Conservation (phyloP, 176 grass and related monocot species). For the Zea luxurians region DNA sequence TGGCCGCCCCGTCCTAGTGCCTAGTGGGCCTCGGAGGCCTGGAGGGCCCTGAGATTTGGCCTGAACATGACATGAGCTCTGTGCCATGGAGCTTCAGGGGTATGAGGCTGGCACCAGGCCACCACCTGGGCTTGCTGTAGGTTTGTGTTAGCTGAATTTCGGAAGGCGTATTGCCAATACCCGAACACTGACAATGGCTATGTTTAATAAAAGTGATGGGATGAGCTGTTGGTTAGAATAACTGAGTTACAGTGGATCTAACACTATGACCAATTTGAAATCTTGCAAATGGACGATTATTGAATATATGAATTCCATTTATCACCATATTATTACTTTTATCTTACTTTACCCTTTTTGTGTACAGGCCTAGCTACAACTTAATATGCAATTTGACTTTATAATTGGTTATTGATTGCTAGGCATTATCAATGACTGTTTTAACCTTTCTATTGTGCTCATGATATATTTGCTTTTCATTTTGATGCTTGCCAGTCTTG, state of each 20-base stretch:
- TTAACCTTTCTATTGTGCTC: slow-evolving; percentile 22
- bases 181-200: background rate
- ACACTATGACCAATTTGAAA: background rate
- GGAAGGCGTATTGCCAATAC: too few relatives aligned
- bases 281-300: slow-evolving; percentile 1
- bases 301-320: background rate
- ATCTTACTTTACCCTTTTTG: background rate
- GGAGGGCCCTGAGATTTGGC: too few relatives aligned
- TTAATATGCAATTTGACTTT: slow-evolving; percentile 19
- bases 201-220: slow-evolving; percentile 9
- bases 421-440: slow-evolving; percentile 5
- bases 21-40: too few relatives aligned
- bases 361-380: background rate
- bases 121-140: too few relatives aligned
- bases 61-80: too few relatives aligned
- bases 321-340: background rate
- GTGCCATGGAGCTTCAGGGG: too few relatives aligned
- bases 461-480: slow-evolving; percentile 28
- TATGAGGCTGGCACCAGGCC: too few relatives aligned
- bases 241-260: slow-evolving; percentile 19
- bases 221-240: slow-evolving; percentile 21
- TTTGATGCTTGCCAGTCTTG: background rate
- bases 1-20: too few relatives aligned
- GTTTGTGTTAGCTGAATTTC: too few relatives aligned
- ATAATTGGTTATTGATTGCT: slow-evolving; percentile 4